phyloP scores from a whole-genome alignment of 202 grass and related monocot species.

The Setaria italica region DNA sequence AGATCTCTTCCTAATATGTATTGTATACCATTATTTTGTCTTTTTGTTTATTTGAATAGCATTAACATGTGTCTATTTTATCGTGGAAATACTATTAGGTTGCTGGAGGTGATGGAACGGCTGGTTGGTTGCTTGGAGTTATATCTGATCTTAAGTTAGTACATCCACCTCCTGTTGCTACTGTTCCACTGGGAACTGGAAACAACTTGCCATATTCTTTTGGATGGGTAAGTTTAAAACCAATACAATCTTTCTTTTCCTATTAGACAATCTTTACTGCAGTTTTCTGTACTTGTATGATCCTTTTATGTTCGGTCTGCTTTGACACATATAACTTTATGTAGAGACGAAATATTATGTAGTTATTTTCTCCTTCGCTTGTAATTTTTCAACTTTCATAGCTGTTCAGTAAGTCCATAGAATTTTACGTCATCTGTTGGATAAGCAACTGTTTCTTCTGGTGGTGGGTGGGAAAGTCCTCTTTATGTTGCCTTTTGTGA shows the following conservation, averaged over 20 bases:
- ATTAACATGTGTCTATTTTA: constrained; percentile 29
- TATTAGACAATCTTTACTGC: not conserved
- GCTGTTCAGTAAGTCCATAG: constrained; percentile 1
- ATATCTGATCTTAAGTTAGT: constrained; percentile 86
- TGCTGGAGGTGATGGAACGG: constrained; percentile 95
- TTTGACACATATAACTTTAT: constrained; percentile 26
- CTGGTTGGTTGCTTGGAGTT: constrained; percentile 91
- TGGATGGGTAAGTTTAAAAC: constrained; percentile 82
- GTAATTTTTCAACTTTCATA: constrained; percentile 24
- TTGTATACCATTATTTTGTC: constrained; percentile 18
- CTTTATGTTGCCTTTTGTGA: constrained; percentile 19
- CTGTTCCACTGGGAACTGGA: constrained; percentile 93
- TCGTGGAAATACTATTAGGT: constrained; percentile 67
- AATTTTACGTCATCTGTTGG: constrained; percentile 22
- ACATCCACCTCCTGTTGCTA: constrained; percentile 81
- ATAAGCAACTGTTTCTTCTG: constrained; percentile 33
- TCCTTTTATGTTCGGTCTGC: constrained; percentile 21
- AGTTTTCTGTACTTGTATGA: constrained; percentile 8
- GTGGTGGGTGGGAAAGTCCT: not conserved
- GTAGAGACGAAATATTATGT: not conserved
- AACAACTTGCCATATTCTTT: constrained; percentile 98
- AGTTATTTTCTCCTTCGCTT: not conserved
- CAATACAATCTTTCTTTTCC: not conserved
- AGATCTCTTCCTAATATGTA: constrained; percentile 32
- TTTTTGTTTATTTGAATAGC: constrained; percentile 33